Conservation (phyloP, 2,329 filamentous ascomycete genomes). For the Thelonectria olida region DNA sequence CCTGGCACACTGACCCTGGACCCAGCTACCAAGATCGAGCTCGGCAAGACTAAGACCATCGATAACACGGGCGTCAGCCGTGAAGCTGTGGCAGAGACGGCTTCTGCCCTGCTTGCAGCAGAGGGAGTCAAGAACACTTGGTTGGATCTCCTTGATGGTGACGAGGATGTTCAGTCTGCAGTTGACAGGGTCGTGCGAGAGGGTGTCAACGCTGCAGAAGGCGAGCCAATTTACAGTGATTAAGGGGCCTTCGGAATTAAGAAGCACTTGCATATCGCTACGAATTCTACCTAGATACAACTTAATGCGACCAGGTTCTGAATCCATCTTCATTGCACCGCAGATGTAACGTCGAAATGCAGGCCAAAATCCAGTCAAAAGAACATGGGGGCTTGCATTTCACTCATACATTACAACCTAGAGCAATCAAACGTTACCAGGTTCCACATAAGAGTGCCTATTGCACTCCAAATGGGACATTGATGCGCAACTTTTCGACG, state of each 20-base stretch:
- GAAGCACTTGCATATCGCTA: neutral
- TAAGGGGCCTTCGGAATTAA: constrained; percentile 16
- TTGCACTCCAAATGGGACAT: neutral
- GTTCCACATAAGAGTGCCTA: neutral
- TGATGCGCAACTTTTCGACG: too few relatives aligned
- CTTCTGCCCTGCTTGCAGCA: constrained; percentile 63
- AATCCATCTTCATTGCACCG: neutral
- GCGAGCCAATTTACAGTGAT: constrained; percentile 52
- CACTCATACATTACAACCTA: neutral
- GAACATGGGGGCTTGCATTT: neutral
- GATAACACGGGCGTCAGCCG: constrained; percentile 54
- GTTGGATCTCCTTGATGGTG: constrained; percentile 65
- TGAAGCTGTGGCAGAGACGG: constrained; percentile 67
- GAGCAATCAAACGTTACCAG: too few relatives aligned
- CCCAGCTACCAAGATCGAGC: constrained; percentile 56
- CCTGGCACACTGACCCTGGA: constrained; percentile 61
- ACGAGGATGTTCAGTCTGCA: constrained; percentile 57
- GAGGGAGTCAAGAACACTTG: constrained; percentile 59
- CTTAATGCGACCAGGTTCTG: constrained; percentile 2
- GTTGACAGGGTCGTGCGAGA: constrained; percentile 60
- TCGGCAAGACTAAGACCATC: constrained; percentile 55
- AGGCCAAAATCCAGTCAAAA: neutral
- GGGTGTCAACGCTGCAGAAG: constrained; percentile 61
- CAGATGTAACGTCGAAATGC: neutral
- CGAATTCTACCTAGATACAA: neutral